A percentile compares a stretch with the other conserved stretches of the same genome.
These are phyloP conservation scores for Mycena leptocephala DNA, from an alignment of 768 basidiomycete species.

Conservation along the genomic window DNA sequence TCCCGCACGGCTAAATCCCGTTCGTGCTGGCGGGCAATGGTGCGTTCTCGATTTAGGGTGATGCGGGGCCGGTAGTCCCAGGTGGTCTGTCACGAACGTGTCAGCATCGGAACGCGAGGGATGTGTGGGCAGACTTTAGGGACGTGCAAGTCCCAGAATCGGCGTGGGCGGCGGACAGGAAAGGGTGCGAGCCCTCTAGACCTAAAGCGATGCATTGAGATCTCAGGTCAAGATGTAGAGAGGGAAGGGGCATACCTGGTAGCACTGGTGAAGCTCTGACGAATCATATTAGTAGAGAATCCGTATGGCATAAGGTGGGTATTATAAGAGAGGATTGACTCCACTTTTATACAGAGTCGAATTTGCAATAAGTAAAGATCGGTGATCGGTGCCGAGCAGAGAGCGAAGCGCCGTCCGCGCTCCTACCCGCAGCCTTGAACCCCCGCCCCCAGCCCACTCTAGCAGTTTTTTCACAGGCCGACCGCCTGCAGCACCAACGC, in stretches of 20 bases:
- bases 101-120: background rate
- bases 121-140: background rate
- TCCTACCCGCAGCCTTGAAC: too few relatives aligned
- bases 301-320: too few relatives aligned
- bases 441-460: too few relatives aligned
- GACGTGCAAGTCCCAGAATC: constrained; percentile 16
- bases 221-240: background rate
- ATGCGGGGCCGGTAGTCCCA: constrained; percentile 2
- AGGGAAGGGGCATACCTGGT: background rate
- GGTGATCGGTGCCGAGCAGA: too few relatives aligned
- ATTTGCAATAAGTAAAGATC: too few relatives aligned
- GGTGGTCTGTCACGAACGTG: background rate
- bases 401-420: too few relatives aligned
- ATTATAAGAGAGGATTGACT: too few relatives aligned
- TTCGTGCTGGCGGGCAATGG: background rate
- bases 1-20: background rate
- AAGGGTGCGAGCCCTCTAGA: background rate
- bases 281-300: background rate
- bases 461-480: too few relatives aligned
- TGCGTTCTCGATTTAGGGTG: background rate
- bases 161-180: constrained; percentile 6
- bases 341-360: too few relatives aligned
- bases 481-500: too few relatives aligned
- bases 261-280: background rate
- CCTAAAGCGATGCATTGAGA: background rate